Conservation (phyloP, 805 yeast genomes). For the Spathaspora boniae region DNA sequence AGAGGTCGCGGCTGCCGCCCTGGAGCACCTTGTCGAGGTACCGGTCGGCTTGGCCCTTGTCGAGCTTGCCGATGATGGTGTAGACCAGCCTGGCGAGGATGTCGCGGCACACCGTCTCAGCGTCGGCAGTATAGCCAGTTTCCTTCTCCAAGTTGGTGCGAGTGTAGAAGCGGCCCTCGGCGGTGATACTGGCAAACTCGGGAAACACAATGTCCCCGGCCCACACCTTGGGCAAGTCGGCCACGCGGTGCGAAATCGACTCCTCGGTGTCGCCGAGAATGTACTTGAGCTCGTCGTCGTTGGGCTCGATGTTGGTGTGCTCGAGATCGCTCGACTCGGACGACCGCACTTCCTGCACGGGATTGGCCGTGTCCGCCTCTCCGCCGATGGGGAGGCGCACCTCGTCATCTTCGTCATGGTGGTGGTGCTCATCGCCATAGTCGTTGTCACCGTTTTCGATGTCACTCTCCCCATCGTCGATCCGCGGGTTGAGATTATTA, state of each 20-base stretch:
- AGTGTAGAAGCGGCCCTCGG: slow-evolving; percentile 33
- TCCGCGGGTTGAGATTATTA: slow-evolving; percentile 18
- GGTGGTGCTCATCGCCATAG: slow-evolving; percentile 7
- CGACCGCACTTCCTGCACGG: slow-evolving; percentile 8
- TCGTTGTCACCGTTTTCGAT: slow-evolving; percentile 12
- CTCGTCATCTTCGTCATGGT: slow-evolving; percentile 5
- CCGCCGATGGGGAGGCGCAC: neutral
- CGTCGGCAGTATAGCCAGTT: slow-evolving; percentile 15
- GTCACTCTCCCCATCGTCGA: slow-evolving; percentile 26
- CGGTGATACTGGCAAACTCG: slow-evolving; percentile 45
- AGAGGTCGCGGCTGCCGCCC: slow-evolving; percentile 55
- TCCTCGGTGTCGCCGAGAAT: slow-evolving; percentile 18
- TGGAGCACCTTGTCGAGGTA: slow-evolving; percentile 48
- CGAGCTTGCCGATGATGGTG: slow-evolving; percentile 63
- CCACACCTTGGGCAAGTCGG: slow-evolving; percentile 33
- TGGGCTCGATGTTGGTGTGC: slow-evolving; percentile 1
- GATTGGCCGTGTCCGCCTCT: too few relatives aligned
- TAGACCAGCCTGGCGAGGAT: slow-evolving; percentile 28
- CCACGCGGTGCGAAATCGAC: slow-evolving; percentile 1
- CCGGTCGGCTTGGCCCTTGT: slow-evolving; percentile 47
- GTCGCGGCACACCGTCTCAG: slow-evolving; percentile 20
- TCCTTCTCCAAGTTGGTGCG: slow-evolving; percentile 24
- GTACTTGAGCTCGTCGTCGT: slow-evolving; percentile 34
- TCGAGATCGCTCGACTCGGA: slow-evolving; percentile 17
- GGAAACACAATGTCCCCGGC: slow-evolving; percentile 47